Base-by-base conservation (phyloP, 345 rosid species). In the Syzygium oleosum region DNA sequence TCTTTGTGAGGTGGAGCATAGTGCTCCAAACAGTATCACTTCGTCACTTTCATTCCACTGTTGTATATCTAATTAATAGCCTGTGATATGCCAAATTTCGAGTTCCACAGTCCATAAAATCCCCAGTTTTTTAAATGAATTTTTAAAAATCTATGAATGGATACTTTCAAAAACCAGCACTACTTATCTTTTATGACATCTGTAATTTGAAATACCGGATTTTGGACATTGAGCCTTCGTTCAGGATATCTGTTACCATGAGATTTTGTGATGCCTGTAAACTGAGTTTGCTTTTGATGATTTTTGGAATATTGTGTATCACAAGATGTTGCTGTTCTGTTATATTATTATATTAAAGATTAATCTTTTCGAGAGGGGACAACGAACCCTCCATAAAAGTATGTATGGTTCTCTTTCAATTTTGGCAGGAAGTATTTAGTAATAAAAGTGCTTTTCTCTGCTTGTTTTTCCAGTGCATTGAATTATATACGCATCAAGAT, bases 391-490 rank as follows among this genome's bases (percentile, higher is more conserved):
- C 25, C 80, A 38, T 73, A 38, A 73, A 19, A 73, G 23, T 19
- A 38, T 41, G 10, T 73, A 38, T 38, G 80, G 80, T 38, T 73
- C 80, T 73, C 49, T 38, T 38, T 73, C 25, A 73, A 2, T 73
- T 73, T 73, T 34, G 80, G 80, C 80, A 38, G 49, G 80, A 38
- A 5, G 27, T 73, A 34, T 2, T 73, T 22, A 34, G 49, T 34
- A 73, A 73, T 38, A 22, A 10, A 31, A 31, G 22, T 17, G 46
- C 46, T 84, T 84, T 84, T 46, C 58, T 51, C 56, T n/a, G 85
- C 43, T 52, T 49, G 43, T 63, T 88, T n/a, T 93, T 88, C 22
- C 92, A 97, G 99, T 94, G 99, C 93, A 95, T 97, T 51, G 99
- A 97, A 85, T 85, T 97, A 85, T 96, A 95, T 90, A 91, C 95